Base-by-base conservation (phyloP, 768 basidiomycete species). In the Daedaleopsis sinensis region DNA sequence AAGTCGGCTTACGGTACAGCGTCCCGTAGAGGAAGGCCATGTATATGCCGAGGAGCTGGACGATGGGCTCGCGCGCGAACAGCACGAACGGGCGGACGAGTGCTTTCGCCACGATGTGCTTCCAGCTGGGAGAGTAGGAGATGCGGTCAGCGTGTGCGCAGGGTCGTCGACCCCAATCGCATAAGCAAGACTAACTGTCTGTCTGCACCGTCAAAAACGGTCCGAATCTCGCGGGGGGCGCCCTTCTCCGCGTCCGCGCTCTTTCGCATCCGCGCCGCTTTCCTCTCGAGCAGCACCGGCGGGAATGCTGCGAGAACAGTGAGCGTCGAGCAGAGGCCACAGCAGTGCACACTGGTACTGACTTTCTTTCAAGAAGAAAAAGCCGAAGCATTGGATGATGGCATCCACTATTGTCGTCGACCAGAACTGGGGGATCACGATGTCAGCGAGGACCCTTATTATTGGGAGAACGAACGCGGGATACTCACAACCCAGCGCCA, bases 401-500 rank as follows among this genome's bases (percentile, higher is more conserved):
- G 76, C 84, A 61, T 83, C 84, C 0, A 82, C 77, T 37, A 88
- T 86, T 27, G 78, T 83, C 4, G 86, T 86, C 0, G 87, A 82
- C 84, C 88, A 89, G 70, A 90, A 91, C 84, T 85, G 64, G 32
- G 42, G 44, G 32, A 32, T 32, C 37, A 1, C 16, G 15, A 11
- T 38, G 3, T 12, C 4, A 37, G 52, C 55, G 7, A 23, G 10
- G 23, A 15, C n/a, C n/a, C n/a, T 11, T 23, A 24, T 5, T 7
- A 21, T 13, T 27, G 3, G 16, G 27, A 12, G 8, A 21, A 39
- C 9, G 48, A 37, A n/a, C 44, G 2, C 42, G 39, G 44, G 4
- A 21, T 5, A 77, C 83, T 44, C 71, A 83, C 84, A 35, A 88
- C 86, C 88, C 88, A 90, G 70, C 86, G 76, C 89, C 89, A 91